A percentile compares a stretch with the other conserved stretches of the same genome.
Conservation (phyloP, 2,329 filamentous ascomycete species). For the Ophiocordyceps unilateralis region DNA sequence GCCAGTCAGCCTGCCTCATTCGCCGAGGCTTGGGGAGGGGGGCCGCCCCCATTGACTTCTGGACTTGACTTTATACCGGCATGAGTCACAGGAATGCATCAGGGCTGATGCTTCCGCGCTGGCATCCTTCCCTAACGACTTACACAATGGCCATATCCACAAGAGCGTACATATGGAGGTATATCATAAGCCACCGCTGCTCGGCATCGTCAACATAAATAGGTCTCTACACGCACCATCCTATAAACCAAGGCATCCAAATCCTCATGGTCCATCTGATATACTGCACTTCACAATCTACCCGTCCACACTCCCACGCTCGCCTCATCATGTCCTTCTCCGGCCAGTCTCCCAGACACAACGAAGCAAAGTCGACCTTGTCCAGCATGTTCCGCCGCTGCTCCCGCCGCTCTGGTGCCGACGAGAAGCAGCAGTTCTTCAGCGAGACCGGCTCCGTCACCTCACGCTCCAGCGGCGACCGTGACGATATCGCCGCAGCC, state of each 20-base stretch:
- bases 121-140: not conserved
- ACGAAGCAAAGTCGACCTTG: not conserved
- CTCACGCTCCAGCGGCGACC: not conserved
- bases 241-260: not conserved
- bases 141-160: not conserved
- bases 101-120: not conserved
- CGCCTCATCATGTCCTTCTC: not conserved
- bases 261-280: not conserved
- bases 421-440: not conserved
- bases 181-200: too few relatives aligned
- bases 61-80: not conserved
- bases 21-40: too few relatives aligned
- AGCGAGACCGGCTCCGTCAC: not conserved
- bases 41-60: too few relatives aligned
- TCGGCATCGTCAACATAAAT: not conserved
- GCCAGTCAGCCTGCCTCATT: too few relatives aligned
- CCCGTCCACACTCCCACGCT: not conserved
- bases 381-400: not conserved
- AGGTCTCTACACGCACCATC: not conserved
- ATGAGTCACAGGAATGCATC: not conserved
- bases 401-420: not conserved
- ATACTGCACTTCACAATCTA: not conserved
- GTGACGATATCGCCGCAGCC: not conserved
- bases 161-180: not conserved
- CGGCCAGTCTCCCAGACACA: not conserved